Evolutionary conservation across 1,284 basidiomycete genomes (phyloP), one percentile per base, ranked within the genome.

Genomic region (Pseudozyma sp.): DNA sequence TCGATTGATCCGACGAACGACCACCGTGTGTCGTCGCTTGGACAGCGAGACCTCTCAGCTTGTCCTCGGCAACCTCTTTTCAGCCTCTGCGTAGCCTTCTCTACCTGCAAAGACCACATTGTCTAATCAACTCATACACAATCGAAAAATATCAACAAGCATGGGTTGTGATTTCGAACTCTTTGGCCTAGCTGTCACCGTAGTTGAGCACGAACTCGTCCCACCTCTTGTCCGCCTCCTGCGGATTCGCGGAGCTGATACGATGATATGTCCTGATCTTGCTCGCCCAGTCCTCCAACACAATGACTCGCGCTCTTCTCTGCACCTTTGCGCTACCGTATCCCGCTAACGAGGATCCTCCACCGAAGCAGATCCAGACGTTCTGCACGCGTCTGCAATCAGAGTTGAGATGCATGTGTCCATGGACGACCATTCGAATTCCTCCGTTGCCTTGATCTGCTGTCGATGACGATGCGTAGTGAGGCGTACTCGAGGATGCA

Each of bases 361-460:
- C 95, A 24, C 92, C 92, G 83, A 99, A 99, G 86, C 95, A 98
- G 77, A 92, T 87, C 95, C 96, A 98, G 4, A 96, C 87, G 7
- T 92, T 92, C 49, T 90, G 88, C 7, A 94, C 88, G 8, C 94
- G 89, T 72, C 90, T 87, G 80, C 95, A 98, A 78, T 94, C 92
- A 80, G 95, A 93, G 10, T 81, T 82, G 54, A 81, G 61, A 57
- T 81, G 66, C 71, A 66, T 74, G 56, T 84, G 83, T 0, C 83
- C 83, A 42, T 80, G 77, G 4, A 79, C 75, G 11, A 83, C 45
- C 39, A 77, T 29, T 7, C 35, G 50, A 3, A 78, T 46, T 0
- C 78, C 75, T 10, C 68, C 49, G 14, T 44, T 44, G 43, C 17
- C 17, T 24, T 44, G 43, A 7, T 44, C 43, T 7, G n/a, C 8